Evolutionary conservation across 306 rosid genomes (phyloP).

Genomic region (apple (Malus domestica)): DNA sequence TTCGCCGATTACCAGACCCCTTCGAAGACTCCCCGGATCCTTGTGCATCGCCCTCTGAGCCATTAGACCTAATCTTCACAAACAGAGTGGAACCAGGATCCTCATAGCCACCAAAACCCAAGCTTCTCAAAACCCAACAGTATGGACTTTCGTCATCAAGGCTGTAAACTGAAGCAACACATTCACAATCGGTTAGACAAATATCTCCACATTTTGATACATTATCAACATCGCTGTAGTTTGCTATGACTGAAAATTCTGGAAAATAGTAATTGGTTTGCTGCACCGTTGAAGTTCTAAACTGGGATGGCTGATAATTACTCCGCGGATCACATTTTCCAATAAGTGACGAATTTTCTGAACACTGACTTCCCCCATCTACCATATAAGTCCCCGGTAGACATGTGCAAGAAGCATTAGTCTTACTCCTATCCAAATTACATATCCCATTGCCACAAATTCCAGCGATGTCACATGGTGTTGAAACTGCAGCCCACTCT

Average conservation of each 20-base stretch:
- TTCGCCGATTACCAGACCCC: conserved; percentile 35
- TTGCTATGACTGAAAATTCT: conserved; percentile 68
- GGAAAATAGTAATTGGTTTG: conserved; percentile 77
- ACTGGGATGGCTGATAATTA: conserved; percentile 36
- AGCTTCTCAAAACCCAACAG: conserved; percentile 74
- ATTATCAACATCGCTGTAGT: conserved; percentile 60
- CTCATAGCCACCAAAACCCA: conserved; percentile 88
- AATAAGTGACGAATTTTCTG: conserved; percentile 56
- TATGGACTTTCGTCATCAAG: conserved; percentile 73
- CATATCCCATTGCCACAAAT: conserved; percentile 88
- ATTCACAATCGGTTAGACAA: conserved; percentile 74
- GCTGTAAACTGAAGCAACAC: conserved; percentile 87
- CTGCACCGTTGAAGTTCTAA: conserved; percentile 48
- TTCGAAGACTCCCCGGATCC: conserved; percentile 37
- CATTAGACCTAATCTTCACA: conserved; percentile 63
- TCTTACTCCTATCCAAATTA: conserved; percentile 52
- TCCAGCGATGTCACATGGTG: conserved; percentile 88
- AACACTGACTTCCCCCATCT: conserved; percentile 50
- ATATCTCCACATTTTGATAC: conserved; percentile 81
- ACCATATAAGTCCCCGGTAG: conserved; percentile 64
- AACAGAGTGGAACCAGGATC: conserved; percentile 76
- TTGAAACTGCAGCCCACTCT: conserved; percentile 92
- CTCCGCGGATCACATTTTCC: conserved; percentile 47
- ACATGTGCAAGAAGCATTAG: conserved; percentile 74
- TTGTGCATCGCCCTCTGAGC: conserved; percentile 29